Percentiles rank a stretch among this genome's conserved stretches.
phyloP scores from a whole-genome alignment of 768 basidiomycete species.

The Tulasnella sp. region DNA sequence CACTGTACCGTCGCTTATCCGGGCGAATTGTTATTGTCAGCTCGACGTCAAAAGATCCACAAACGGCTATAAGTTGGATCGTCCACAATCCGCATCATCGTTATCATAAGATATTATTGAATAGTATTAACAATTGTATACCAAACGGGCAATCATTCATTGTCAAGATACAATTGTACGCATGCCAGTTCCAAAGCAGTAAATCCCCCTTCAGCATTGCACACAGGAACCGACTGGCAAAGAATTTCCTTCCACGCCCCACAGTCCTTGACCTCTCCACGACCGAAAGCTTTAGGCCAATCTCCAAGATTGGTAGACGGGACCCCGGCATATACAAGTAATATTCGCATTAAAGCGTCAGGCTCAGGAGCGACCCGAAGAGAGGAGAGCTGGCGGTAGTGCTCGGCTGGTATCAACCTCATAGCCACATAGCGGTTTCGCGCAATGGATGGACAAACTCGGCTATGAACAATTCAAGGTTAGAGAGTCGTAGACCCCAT shows the following conservation, averaged over 20 bases:
- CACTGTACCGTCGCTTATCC: too few relatives aligned
- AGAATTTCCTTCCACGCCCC: neutral
- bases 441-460: neutral
- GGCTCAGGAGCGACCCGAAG: conserved; percentile 16
- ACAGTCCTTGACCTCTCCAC: neutral
- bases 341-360: neutral
- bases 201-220: neutral
- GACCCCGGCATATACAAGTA: conserved; percentile 16
- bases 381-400: neutral
- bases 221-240: neutral
- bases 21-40: too few relatives aligned
- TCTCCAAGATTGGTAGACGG: neutral
- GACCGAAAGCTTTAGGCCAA: neutral
- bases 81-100: neutral
- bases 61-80: neutral
- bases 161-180: neutral
- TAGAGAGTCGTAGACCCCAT: neutral
- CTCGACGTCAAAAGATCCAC: too few relatives aligned
- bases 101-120: neutral
- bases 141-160: neutral
- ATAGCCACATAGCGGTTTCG: neutral
- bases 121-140: neutral
- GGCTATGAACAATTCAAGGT: neutral
- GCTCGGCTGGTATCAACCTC: conserved; percentile 1
- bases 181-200: neutral